Conservation (phyloP, 1,139 yeast species). For the Taiozyma sp. region DNA sequence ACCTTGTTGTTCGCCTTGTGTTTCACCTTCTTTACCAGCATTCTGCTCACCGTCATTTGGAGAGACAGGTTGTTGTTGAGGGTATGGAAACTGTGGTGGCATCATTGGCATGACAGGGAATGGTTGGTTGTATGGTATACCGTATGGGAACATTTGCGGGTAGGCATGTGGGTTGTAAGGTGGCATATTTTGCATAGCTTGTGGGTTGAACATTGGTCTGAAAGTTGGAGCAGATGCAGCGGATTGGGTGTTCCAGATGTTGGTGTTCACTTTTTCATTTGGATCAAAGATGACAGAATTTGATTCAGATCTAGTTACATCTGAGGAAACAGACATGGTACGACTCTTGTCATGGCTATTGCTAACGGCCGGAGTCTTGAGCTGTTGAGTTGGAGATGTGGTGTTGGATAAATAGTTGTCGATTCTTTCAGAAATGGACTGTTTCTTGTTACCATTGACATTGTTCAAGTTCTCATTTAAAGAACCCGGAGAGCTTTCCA, state of each 20-base stretch:
- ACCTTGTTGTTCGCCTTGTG: background rate
- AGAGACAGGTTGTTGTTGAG: constrained; percentile 10
- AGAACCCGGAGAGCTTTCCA: constrained; percentile 39
- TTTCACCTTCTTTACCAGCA: constrained; percentile 1
- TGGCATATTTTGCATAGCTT: constrained; percentile 4
- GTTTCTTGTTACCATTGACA: constrained; percentile 41
- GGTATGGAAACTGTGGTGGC: constrained; percentile 32
- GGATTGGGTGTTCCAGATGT: constrained; percentile 64
- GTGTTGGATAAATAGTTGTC: constrained; percentile 44
- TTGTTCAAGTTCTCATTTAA: constrained; percentile 47
- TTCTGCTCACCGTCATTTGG: background rate
- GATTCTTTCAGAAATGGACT: constrained; percentile 59
- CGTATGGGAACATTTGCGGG: constrained; percentile 24
- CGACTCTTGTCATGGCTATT: constrained; percentile 9
- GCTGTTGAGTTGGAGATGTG: constrained; percentile 38
- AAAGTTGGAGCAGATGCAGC: constrained; percentile 58
- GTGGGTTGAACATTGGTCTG: constrained; percentile 6
- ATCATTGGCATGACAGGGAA: constrained; percentile 28
- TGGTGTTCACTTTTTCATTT: constrained; percentile 22
- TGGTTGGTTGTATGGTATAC: constrained; percentile 23
- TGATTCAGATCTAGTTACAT: constrained; percentile 27
- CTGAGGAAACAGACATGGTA: constrained; percentile 22
- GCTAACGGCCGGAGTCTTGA: constrained; percentile 7
- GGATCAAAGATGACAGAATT: constrained; percentile 26
- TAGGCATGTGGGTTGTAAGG: constrained; percentile 12